phyloP scores from a whole-genome alignment of 2,329 filamentous ascomycete genomes.

The Colletotrichum sp. region DNA sequence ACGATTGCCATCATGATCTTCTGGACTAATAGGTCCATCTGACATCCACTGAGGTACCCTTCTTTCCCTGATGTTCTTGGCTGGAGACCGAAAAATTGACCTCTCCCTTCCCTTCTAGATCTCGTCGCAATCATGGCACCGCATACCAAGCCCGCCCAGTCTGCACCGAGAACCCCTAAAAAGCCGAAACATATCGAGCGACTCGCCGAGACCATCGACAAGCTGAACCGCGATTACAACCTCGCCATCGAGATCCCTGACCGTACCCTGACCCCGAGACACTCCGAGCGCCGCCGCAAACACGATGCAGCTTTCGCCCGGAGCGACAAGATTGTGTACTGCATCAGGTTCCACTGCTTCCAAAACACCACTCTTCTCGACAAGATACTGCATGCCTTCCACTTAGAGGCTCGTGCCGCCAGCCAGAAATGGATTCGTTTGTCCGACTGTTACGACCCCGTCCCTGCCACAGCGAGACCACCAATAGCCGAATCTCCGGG shows the following conservation, averaged over 20 bases:
- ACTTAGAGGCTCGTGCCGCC: not conserved
- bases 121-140: not conserved
- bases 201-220: conserved; percentile 7
- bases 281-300: not conserved
- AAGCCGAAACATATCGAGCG: not conserved
- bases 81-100: no score
- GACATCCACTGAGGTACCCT: not conserved
- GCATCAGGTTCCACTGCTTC: not conserved
- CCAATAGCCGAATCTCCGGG: not conserved
- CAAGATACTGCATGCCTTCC: not conserved
- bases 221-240: conserved; percentile 3
- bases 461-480: not conserved
- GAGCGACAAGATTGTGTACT: not conserved
- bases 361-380: not conserved
- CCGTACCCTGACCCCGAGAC: not conserved
- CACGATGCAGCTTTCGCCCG: not conserved
- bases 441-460: not conserved
- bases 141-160: not conserved
- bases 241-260: conserved; percentile 1
- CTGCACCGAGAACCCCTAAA: not conserved
- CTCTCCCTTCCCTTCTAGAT: not conserved
- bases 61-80: not conserved
- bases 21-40: not conserved
- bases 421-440: conserved; percentile 1
- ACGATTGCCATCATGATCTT: not conserved